phyloP scores from a whole-genome alignment of 2,329 filamentous ascomycete genomes.

The Fusarium sp. region DNA sequence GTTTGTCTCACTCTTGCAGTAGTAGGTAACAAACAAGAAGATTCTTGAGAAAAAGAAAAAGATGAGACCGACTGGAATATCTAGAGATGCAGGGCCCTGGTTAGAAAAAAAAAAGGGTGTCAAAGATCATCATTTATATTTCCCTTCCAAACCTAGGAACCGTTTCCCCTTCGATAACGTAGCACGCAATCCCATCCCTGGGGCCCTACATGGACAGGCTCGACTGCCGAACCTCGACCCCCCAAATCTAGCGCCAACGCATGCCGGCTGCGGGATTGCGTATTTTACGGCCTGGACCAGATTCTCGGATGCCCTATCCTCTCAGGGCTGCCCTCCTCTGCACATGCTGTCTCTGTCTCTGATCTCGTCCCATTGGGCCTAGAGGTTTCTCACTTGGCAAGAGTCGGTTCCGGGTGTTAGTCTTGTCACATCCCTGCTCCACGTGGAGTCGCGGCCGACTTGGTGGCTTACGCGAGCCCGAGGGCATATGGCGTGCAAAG shows the following conservation, averaged over 20 bases:
- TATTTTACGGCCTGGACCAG: not conserved
- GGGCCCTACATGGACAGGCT: not conserved
- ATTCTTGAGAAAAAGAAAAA: not conserved
- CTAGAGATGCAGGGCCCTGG: not conserved
- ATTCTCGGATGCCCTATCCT: not conserved
- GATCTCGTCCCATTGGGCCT: not conserved
- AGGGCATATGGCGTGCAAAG: conserved; percentile 34
- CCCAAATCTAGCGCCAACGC: conserved; percentile 22
- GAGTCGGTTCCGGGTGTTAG: conserved; percentile 16
- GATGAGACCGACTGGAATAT: not conserved
- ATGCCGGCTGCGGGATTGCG: conserved; percentile 16
- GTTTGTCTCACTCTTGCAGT: not conserved
- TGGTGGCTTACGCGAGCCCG: conserved; percentile 17
- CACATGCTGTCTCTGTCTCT: not conserved
- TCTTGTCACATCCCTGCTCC: conserved; percentile 7
- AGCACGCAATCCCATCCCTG: conserved; percentile 28
- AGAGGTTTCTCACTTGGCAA: not conserved
- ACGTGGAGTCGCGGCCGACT: conserved; percentile 16
- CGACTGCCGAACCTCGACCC: conserved; percentile 14
- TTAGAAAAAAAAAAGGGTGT: not conserved
- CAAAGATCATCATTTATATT: conserved; percentile 36
- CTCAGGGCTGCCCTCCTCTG: not conserved
- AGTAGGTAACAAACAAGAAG: not conserved
- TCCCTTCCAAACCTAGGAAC: conserved; percentile 7
- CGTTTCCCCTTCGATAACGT: not conserved